Conservation (phyloP, 805 yeast genomes). For the Saccharomyces paradoxus region DNA sequence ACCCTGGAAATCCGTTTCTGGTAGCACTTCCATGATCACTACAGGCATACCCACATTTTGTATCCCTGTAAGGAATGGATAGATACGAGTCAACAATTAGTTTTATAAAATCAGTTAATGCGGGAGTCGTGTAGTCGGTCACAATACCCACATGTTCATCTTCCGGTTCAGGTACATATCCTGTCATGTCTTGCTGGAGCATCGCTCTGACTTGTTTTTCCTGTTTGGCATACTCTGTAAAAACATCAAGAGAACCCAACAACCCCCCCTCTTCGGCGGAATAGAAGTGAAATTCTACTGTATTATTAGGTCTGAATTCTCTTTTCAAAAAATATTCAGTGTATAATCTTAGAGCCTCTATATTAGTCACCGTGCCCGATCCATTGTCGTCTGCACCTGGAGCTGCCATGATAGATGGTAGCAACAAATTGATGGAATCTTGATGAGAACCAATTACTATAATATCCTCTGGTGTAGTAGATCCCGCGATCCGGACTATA, state of each 20-base stretch:
- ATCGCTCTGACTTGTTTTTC: slow-evolving; percentile 58
- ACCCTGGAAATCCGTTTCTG: slow-evolving; percentile 75
- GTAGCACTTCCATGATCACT: slow-evolving; percentile 87
- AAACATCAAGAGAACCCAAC: slow-evolving; percentile 76
- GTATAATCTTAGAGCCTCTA: slow-evolving; percentile 67
- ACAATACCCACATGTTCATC: slow-evolving; percentile 68
- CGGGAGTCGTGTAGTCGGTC: slow-evolving; percentile 53
- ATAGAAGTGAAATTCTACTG: slow-evolving; percentile 88
- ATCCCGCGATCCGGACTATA: slow-evolving; percentile 56
- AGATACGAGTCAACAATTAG: slow-evolving; percentile 54
- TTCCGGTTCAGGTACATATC: slow-evolving; percentile 52
- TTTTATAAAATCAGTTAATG: slow-evolving; percentile 54
- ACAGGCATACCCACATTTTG: slow-evolving; percentile 86
- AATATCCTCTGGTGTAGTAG: slow-evolving; percentile 31
- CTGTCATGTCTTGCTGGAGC: slow-evolving; percentile 95
- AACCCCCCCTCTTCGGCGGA: slow-evolving; percentile 93
- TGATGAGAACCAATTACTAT: slow-evolving; percentile 85
- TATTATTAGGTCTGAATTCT: slow-evolving; percentile 50
- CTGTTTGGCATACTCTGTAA: slow-evolving; percentile 40
- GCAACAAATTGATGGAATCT: slow-evolving; percentile 68
- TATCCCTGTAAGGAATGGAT: slow-evolving; percentile 60
- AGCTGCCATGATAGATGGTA: slow-evolving; percentile 61
- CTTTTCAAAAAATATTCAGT: slow-evolving; percentile 24
- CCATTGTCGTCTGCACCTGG: slow-evolving; percentile 98
- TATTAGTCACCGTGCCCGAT: slow-evolving; percentile 70